These are phyloP conservation scores for Chlorella ohadii DNA, from an alignment of 139 green algal species.

Conservation along the genomic window DNA sequence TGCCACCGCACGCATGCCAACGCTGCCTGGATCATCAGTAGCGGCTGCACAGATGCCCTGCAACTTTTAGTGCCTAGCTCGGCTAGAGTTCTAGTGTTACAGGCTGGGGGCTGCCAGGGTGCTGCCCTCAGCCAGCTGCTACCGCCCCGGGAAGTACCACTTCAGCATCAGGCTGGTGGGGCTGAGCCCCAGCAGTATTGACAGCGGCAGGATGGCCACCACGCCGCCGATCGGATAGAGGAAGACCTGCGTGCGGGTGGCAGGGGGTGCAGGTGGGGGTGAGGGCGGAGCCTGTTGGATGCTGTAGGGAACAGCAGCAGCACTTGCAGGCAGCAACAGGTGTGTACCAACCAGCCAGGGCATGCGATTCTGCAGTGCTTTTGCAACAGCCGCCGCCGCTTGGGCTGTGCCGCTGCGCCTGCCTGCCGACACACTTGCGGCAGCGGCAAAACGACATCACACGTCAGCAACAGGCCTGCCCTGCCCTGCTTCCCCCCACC, in stretches of 20 bases:
- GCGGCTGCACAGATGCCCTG: too few species aligned
- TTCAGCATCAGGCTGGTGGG: slow-evolving; percentile 75
- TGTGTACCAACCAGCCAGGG: too few species aligned
- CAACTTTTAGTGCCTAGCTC: too few species aligned
- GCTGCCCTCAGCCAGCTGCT: too few species aligned
- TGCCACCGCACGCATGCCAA: too few species aligned
- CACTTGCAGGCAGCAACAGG: background rate
- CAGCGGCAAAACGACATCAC: too few species aligned
- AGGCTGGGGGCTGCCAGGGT: too few species aligned
- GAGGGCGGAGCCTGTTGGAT: background rate
- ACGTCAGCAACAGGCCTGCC: too few species aligned
- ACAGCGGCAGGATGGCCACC: slow-evolving; percentile 71
- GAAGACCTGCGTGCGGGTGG: slow-evolving; percentile 72
- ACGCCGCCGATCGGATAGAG: slow-evolving; percentile 88
- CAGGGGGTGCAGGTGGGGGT: background rate
- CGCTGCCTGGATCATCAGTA: too few species aligned
- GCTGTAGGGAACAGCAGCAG: background rate
- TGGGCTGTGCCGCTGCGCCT: background rate
- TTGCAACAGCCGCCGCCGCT: background rate
- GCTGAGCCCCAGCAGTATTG: slow-evolving; percentile 81
- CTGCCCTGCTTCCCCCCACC: too few species aligned
- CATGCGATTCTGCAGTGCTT: too few species aligned
- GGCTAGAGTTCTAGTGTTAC: too few species aligned
- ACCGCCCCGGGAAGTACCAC: slow-evolving; percentile 1
- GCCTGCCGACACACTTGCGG: background rate